These are phyloP conservation scores for Pseudogymnoascus sp. DNA, from an alignment of 2,329 filamentous ascomycete genomes.

Conservation along the genomic window DNA sequence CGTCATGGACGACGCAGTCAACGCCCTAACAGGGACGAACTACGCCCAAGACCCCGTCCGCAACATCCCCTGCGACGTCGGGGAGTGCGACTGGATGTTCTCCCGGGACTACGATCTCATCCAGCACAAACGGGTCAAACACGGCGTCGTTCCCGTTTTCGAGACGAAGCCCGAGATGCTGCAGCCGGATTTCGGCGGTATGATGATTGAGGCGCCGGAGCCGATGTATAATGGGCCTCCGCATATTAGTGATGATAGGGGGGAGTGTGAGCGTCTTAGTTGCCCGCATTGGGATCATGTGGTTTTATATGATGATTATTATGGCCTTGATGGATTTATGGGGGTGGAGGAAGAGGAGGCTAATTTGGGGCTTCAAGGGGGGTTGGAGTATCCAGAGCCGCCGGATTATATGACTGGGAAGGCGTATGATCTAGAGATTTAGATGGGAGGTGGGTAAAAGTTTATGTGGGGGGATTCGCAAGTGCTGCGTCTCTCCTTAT, in stretches of 20 bases:
- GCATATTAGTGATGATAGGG: background rate
- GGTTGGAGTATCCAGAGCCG: background rate
- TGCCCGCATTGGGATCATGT: background rate
- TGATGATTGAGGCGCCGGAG: background rate
- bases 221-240: background rate
- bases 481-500: constrained; percentile 1
- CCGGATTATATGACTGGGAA: background rate
- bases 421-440: background rate
- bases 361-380: background rate
- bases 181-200: background rate
- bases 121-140: constrained; percentile 44
- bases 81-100: constrained; percentile 47
- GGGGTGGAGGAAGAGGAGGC: background rate
- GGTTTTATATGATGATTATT: background rate
- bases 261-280: background rate
- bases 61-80: constrained; percentile 44
- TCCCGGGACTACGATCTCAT: constrained; percentile 50
- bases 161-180: background rate
- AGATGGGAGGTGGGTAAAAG: background rate
- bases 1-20: constrained; percentile 28
- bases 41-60: constrained; percentile 41
- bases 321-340: background rate
- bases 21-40: constrained; percentile 48
- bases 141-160: constrained; percentile 18
- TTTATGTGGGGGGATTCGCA: background rate